A percentile compares a stretch with the other conserved stretches of the same genome.
Evolutionary conservation across 768 basidiomycete species (phyloP).

Genomic region (Sistotremastrum suecicum): DNA sequence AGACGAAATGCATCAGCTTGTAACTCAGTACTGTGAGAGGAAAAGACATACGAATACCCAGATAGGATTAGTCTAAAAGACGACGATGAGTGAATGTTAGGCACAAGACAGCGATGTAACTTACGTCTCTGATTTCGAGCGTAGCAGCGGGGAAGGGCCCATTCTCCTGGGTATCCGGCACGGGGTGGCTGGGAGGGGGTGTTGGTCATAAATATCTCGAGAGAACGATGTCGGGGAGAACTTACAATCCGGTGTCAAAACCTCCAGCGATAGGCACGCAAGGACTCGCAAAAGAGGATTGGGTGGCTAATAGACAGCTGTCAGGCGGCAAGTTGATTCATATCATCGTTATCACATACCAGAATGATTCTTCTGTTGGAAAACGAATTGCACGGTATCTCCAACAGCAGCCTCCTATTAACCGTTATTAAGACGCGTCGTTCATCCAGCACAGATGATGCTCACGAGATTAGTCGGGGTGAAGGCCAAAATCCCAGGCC

Average conservation of each 20-base stretch:
- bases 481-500: conserved; percentile 25
- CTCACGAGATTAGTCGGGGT: conserved; percentile 25
- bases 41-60: conserved; percentile 20
- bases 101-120: not conserved
- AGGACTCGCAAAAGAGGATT: conserved; percentile 36
- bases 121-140: conserved; percentile 22
- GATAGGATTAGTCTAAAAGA: conserved; percentile 22
- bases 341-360: conserved; percentile 22
- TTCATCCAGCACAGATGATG: too few species aligned
- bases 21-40: too few species aligned
- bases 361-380: conserved; percentile 39
- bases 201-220: conserved; percentile 2
- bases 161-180: conserved; percentile 24
- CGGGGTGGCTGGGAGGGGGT: conserved; percentile 29
- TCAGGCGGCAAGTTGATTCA: too few species aligned
- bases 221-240: not conserved
- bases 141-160: conserved; percentile 32
- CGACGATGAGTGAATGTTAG: too few species aligned
- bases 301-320: conserved; percentile 25
- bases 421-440: not conserved
- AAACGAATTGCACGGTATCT: conserved; percentile 39
- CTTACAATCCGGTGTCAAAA: conserved; percentile 48
- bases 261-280: conserved; percentile 28
- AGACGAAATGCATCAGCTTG: conserved; percentile 20
- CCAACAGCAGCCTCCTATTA: conserved; percentile 31